Conservation (phyloP, 1,139 yeast species). For the Pichia sp. region DNA sequence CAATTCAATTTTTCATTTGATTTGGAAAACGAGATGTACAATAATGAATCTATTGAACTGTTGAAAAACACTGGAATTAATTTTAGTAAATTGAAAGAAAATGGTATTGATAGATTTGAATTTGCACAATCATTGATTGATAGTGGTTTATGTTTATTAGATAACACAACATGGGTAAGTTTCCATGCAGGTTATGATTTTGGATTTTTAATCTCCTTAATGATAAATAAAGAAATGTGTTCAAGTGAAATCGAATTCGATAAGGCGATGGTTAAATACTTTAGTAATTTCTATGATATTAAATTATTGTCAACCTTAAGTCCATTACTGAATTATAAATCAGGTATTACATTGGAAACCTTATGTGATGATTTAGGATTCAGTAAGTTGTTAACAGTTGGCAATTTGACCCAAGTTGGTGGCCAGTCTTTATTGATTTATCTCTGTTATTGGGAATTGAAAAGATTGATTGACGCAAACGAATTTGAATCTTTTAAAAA, state of each 20-base stretch:
- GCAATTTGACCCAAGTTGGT: constrained; percentile 39
- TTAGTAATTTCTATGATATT: constrained; percentile 81
- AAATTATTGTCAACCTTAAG: constrained; percentile 58
- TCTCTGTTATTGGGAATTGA: constrained; percentile 44
- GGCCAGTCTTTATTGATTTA: constrained; percentile 46
- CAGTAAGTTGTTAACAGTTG: constrained; percentile 24
- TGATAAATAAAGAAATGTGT: constrained; percentile 75
- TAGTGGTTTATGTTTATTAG: constrained; percentile 75
- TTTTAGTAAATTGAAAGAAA: constrained; percentile 64
- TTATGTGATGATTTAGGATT: constrained; percentile 47
- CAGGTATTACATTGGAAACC: constrained; percentile 31
- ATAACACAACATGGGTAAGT: constrained; percentile 77
- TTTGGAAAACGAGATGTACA: constrained; percentile 70
- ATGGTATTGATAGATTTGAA: constrained; percentile 72
- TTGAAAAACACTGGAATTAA: constrained; percentile 80
- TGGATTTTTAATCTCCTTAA: constrained; percentile 76
- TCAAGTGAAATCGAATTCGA: constrained; percentile 74
- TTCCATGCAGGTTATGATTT: constrained; percentile 94
- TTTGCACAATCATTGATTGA: constrained; percentile 83
- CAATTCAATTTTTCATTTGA: constrained; percentile 90
- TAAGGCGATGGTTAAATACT: constrained; percentile 62
- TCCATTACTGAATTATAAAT: constrained; percentile 20
- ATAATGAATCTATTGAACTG: constrained; percentile 66
- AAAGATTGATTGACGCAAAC: constrained; percentile 28
- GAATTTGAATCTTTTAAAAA: constrained; percentile 25